A percentile compares a stretch with the other conserved stretches of the same genome.
These are phyloP conservation scores for Rhododendron vialii DNA, from an alignment of 148 eudicot species.

Conservation along the genomic window DNA sequence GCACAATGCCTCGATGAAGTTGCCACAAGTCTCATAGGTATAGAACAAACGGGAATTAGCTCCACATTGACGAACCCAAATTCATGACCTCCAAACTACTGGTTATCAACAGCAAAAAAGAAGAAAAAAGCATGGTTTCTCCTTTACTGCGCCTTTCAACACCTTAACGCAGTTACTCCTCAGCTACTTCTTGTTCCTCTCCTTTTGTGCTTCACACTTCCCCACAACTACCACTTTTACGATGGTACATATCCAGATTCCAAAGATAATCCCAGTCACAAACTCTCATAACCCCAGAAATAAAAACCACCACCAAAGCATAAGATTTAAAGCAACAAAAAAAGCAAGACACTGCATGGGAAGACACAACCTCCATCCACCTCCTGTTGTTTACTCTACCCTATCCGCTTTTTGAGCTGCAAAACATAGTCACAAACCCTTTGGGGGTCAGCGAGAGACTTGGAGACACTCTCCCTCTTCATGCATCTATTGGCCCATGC, in stretches of 20 bases:
- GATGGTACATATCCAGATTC: background rate
- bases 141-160: constrained; percentile 31
- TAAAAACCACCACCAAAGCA: background rate
- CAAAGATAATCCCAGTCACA: background rate
- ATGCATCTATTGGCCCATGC: constrained; percentile 45
- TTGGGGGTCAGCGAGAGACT: background rate
- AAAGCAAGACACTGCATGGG: background rate
- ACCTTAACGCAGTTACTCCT: constrained; percentile 18
- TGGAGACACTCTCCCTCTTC: constrained; percentile 40
- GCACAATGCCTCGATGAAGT: no score
- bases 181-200: constrained; percentile 26
- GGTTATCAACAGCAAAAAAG: background rate
- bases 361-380: background rate
- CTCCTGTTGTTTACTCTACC: background rate
- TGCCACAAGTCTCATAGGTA: background rate
- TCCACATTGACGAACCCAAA: constrained; percentile 35
- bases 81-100: background rate
- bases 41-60: constrained; percentile 31
- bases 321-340: background rate
- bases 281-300: background rate
- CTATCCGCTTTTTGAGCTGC: background rate
- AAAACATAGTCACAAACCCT: background rate
- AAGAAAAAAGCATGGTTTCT: background rate
- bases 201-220: constrained; percentile 11
- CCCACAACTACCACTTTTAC: background rate